A percentile compares a stretch with the other conserved stretches of the same genome.
phyloP scores from a whole-genome alignment of 1,284 basidiomycete genomes.

The Apiotrichum domesticum region DNA sequence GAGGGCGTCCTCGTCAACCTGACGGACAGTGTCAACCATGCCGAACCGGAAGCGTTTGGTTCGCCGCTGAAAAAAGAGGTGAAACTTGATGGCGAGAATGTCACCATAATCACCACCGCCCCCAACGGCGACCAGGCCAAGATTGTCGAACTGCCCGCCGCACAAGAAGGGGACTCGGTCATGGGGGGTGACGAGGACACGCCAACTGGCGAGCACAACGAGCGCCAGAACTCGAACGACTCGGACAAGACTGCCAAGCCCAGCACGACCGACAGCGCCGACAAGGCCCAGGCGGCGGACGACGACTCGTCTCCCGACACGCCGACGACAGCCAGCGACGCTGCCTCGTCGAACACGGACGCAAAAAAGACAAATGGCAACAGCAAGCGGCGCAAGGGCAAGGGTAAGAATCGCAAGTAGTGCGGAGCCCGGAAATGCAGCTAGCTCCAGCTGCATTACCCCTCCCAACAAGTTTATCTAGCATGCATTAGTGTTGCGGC shows the following conservation, averaged over 20 bases:
- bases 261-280: no score
- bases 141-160: neutral
- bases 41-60: neutral
- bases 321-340: neutral
- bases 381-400: slow-evolving; percentile 8
- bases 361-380: slow-evolving; percentile 3
- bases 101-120: slow-evolving; percentile 1
- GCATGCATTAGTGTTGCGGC: slow-evolving; percentile 7
- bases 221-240: neutral
- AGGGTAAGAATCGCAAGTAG: slow-evolving; percentile 11
- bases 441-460: no score
- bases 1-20: slow-evolving; percentile 11
- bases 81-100: neutral
- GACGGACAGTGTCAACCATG: neutral
- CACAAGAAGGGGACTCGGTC: neutral
- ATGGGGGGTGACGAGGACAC: neutral
- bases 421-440: neutral
- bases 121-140: neutral
- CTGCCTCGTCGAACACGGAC: neutral
- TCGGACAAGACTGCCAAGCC: neutral
- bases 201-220: no score
- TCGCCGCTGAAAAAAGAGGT: neutral
- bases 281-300: no score
- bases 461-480: neutral
- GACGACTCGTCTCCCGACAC: neutral